These are phyloP conservation scores for Petunia hybrid DNA, from an alignment of 305 asterid species.

Conservation along the genomic window DNA sequence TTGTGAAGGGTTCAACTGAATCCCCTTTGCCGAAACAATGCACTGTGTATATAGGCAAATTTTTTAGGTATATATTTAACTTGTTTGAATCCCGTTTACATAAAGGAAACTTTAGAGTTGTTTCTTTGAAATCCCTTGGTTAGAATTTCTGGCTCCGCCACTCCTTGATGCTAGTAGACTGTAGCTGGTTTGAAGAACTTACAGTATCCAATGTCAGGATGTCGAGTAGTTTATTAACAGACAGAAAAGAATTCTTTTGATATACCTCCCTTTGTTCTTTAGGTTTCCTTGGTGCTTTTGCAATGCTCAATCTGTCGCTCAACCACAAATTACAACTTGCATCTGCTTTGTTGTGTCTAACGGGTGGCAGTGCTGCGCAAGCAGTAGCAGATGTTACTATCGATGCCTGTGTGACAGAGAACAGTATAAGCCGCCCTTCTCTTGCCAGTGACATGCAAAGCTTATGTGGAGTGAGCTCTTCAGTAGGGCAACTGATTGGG, in stretches of 20 bases:
- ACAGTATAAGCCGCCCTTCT: constrained; percentile 64
- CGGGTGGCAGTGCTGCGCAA: constrained; percentile 62
- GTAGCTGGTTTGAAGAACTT: not conserved
- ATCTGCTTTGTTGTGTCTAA: constrained; percentile 57
- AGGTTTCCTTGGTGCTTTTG: constrained; percentile 60
- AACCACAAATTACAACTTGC: constrained; percentile 53
- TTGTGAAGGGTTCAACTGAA: too few relatives aligned
- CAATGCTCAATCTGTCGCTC: constrained; percentile 58
- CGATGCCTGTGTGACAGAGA: constrained; percentile 76
- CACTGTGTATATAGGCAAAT: too few relatives aligned
- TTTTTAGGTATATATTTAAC: too few relatives aligned
- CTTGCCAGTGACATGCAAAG: constrained; percentile 78
- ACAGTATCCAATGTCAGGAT: constrained; percentile 13
- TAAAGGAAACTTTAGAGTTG: too few relatives aligned
- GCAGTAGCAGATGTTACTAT: constrained; percentile 75
- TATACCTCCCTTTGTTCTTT: constrained; percentile 35
- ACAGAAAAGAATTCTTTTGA: constrained; percentile 25
- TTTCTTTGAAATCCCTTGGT: too few relatives aligned
- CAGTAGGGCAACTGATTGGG: constrained; percentile 62
- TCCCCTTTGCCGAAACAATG: too few relatives aligned
- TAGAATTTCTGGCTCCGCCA: too few relatives aligned
- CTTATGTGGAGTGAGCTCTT: constrained; percentile 66
- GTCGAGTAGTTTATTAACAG: not conserved
- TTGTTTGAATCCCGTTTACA: too few relatives aligned
- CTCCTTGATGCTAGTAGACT: not conserved